Evolutionary conservation across 768 basidiomycete genomes (phyloP), one percentile per base, ranked within the genome.

Genomic region (Basidioascus undulatus): DNA sequence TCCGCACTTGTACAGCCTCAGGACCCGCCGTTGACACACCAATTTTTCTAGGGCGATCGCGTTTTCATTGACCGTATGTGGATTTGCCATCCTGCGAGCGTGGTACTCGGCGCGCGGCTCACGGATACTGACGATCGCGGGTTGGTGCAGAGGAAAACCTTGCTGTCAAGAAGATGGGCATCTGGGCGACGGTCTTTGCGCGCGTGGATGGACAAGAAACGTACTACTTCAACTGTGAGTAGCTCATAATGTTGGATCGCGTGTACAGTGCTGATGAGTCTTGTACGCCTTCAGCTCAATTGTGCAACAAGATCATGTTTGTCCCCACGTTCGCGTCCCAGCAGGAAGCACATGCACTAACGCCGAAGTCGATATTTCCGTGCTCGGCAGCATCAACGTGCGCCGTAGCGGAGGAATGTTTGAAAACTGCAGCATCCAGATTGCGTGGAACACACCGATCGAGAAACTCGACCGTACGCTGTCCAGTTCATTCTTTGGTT

Each of bases 151-250:
- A 66, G 18, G 74, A 79, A 44, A 71, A 73, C 45, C 52, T 78
- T 24, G 65, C 75, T 24, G 78, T 80, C 25, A 80, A 76, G 57
- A 74, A 71, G 59, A 76, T 79, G 64, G 74, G 73, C 2, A 57
- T 81, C 25, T 78, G 80, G 50, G 76, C 77, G 20, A 81, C 78
- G 5, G 65, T 72, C 15, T 81, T 81, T 49, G 55, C 67, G 26
- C 71, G 78, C 23, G 52, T 63, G 11, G 77, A 80, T 50, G 77
- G 77, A n/a, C 74, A 74, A 2, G 72, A 78, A 51, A 71, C 74
- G 3, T 80, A 80, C 50, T 80, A 79, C 53, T 79, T 72, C 59
- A n/a, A n/a, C n/a, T n/a, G n/a, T n/a, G n/a, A n/a, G n/a, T n/a
- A n/a, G n/a, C n/a, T n/a, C n/a, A n/a, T n/a, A n/a, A n/a, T n/a